Evolutionary conservation across 208 protist species (phyloP), one percentile per base, ranked within the genome.

Genomic region (Acanthamoeba royreba): DNA sequence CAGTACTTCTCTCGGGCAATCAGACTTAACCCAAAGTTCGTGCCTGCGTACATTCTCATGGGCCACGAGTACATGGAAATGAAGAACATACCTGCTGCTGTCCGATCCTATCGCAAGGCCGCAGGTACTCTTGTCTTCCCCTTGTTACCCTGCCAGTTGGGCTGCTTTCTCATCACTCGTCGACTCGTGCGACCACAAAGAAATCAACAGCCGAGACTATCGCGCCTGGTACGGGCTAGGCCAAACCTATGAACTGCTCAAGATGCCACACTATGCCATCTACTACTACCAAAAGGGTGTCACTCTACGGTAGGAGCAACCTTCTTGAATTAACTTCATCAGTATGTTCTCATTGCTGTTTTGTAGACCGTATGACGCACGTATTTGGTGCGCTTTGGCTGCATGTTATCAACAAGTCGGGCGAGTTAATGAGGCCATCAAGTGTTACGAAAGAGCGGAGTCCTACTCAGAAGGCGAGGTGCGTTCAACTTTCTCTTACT

Each of bases 211-310:
- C 47, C 95, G 96, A 25, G 98, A 99, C 83, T 99, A 99, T 94
- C 97, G 99, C 72, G 98, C 98, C 9, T 99, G 98, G 98, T 99
- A 99, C 96, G 99, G 99, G 85, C 95, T 99, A 2, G 99, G 99
- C 5, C 98, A 99, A 94, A 98, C 99, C 1, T 99, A 99, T 96
- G 98, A 99, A 96, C 86, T 99, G 25, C 95, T 99, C 15, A 97
- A 99, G 94, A 96, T 99, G 93, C 98, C 98, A 43, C 96, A 98
- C 83, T 98, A 99, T 85, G 98, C 99, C 15, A 92, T 99, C 0
- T 99, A 99, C 96, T 99, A 99, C 94, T 99, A 99, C 92, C 97
- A 97, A 93, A 98, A 99, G 85, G 98, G 98, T 15, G 98, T 97
- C 1, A 96, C 96, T 25, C 95, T 99, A 4, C 33, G 74, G 81